Percentiles rank a stretch among this genome's conserved stretches.
phyloP scores from a whole-genome alignment of 2,329 filamentous ascomycete genomes.

The Stagonosporopsis rhizophila region DNA sequence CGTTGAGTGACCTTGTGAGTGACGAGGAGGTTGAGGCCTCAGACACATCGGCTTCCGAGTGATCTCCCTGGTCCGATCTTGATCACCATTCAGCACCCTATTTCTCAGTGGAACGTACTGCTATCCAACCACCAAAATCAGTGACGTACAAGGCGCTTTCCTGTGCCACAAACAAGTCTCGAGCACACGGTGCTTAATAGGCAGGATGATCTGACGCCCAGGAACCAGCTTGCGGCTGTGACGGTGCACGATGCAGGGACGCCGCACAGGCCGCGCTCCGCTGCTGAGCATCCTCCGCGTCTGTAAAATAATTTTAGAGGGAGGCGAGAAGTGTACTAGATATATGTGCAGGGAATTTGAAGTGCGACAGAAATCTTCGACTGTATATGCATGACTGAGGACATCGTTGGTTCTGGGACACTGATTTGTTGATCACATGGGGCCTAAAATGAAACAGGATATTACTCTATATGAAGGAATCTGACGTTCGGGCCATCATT shows the following conservation, averaged over 20 bases:
- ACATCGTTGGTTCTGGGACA: too few species aligned
- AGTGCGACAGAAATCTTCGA: neutral
- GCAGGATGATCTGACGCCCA: neutral
- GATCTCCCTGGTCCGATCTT: neutral
- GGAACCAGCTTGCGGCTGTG: conserved; percentile 2
- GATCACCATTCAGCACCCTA: neutral
- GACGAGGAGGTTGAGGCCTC: conserved; percentile 8
- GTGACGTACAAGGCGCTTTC: neutral
- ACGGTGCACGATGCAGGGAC: conserved; percentile 13
- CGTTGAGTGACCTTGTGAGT: conserved; percentile 15
- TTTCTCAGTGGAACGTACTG: neutral
- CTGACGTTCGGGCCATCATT: neutral
- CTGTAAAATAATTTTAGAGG: neutral
- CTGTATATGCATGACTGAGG: neutral
- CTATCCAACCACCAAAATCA: too few species aligned
- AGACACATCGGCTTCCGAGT: conserved; percentile 7
- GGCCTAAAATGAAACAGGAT: too few species aligned
- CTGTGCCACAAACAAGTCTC: neutral
- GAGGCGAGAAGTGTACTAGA: neutral
- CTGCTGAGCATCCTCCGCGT: neutral
- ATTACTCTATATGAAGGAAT: too few species aligned
- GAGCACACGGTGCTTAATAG: neutral
- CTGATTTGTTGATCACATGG: too few species aligned
- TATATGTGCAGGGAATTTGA: neutral
- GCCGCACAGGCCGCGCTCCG: neutral